A percentile compares a stretch with the other conserved stretches of the same genome.
Conservation (phyloP, 352 stramenopile species). For the Lagenidium sp. region DNA sequence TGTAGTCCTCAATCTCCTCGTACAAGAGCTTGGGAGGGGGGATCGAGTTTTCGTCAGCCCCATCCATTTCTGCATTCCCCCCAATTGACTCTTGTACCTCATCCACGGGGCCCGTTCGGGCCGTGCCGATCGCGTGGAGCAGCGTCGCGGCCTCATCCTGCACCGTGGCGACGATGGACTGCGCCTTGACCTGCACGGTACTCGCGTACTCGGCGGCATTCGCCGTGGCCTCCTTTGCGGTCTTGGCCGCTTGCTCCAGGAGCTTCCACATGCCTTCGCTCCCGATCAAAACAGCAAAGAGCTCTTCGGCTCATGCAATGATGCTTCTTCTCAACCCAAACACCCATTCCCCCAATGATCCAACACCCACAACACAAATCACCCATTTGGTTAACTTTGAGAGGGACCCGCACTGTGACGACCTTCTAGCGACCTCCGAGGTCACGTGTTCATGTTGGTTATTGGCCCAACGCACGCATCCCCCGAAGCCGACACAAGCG, state of each 20-base stretch:
- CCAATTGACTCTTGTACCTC: constrained; percentile 27
- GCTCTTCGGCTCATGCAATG: neutral
- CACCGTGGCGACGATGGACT: constrained; percentile 57
- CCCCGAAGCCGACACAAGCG: too few species aligned
- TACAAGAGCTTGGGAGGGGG: constrained; percentile 53
- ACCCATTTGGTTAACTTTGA: constrained; percentile 7
- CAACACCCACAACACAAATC: too few species aligned
- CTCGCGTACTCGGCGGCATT: constrained; percentile 67
- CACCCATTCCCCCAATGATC: constrained; percentile 5
- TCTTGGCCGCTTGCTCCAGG: constrained; percentile 72
- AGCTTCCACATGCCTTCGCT: constrained; percentile 48
- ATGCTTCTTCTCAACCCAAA: constrained; percentile 9
- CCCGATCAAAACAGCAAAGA: too few species aligned
- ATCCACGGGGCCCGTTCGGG: constrained; percentile 55
- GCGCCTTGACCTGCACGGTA: constrained; percentile 66
- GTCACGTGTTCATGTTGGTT: too few species aligned
- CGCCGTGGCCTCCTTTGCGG: constrained; percentile 38
- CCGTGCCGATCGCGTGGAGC: constrained; percentile 52
- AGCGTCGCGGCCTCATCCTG: constrained; percentile 67
- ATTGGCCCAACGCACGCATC: too few species aligned
- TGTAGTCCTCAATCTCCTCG: constrained; percentile 67
- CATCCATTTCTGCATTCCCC: too few species aligned
- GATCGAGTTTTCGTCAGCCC: too few species aligned
- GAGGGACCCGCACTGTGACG: neutral
- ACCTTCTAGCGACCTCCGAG: neutral